Conservation (phyloP, 805 yeast genomes). For the Cyberlindnera maritima region DNA sequence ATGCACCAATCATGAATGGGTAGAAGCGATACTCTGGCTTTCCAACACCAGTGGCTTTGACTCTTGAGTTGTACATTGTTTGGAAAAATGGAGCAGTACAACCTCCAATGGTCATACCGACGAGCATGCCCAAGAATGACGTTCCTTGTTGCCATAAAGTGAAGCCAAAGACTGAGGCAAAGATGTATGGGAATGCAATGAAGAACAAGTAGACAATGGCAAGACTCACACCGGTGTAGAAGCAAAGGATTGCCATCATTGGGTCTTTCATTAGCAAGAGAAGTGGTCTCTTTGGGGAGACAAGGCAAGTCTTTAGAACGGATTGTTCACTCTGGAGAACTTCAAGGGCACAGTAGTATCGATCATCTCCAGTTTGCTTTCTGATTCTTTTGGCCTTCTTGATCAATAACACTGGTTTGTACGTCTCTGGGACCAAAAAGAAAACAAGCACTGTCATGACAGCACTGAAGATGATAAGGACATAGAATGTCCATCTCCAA, state of each 20-base stretch:
- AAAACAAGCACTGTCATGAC: slow-evolving; percentile 44
- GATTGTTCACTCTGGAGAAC: slow-evolving; percentile 42
- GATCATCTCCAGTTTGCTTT: slow-evolving; percentile 51
- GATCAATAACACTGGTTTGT: slow-evolving; percentile 49
- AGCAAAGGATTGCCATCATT: slow-evolving; percentile 51
- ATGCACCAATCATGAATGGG: slow-evolving; percentile 63
- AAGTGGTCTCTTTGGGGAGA: slow-evolving; percentile 53
- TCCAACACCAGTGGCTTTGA: slow-evolving; percentile 36
- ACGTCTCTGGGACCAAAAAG: slow-evolving; percentile 62
- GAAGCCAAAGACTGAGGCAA: slow-evolving; percentile 50
- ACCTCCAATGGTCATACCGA: slow-evolving; percentile 49
- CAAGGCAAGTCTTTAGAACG: slow-evolving; percentile 36
- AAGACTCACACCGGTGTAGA: slow-evolving; percentile 55
- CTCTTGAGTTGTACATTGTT: slow-evolving; percentile 40
- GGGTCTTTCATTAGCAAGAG: slow-evolving; percentile 47
- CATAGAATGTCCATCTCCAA: slow-evolving; percentile 74
- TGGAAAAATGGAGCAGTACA: slow-evolving; percentile 43
- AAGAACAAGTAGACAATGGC: slow-evolving; percentile 65
- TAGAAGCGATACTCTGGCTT: slow-evolving; percentile 60
- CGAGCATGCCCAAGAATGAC: slow-evolving; percentile 57
- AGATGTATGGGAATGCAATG: slow-evolving; percentile 63
- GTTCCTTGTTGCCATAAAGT: slow-evolving; percentile 55
- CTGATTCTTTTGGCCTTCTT: slow-evolving; percentile 51
- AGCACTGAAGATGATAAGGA: slow-evolving; percentile 61
- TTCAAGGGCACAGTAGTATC: slow-evolving; percentile 39